Evolutionary conservation across 1,139 yeast species (phyloP), one percentile per base, ranked within the genome.

Genomic region (Pneumocystis carinii): DNA sequence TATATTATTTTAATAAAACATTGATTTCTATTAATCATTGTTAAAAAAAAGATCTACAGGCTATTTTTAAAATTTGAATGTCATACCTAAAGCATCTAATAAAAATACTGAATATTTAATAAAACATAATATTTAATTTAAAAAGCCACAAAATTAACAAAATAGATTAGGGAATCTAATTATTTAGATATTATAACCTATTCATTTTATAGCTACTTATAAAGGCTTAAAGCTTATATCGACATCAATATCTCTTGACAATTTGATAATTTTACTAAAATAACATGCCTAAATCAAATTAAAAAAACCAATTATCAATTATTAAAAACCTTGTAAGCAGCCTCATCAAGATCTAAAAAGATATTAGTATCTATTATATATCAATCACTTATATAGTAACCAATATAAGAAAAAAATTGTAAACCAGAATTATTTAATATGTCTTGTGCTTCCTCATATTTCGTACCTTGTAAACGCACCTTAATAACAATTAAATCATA

Each of bases 391-490:
- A 39, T 15, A 57, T 37, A 57, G n/a, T 37, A 27, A 57, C 59
- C 59, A 74, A 85, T 88, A 78, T 85, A 88, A 67, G 95, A 85
- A 77, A 81, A 90, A 76, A 92, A 87, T 83, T 90, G 88, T 77
- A 92, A 83, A 65, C 97, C 97, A 61, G 97, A 89, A 73, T 88
- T 83, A 70, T 82, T 78, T 72, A 92, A 87, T 78, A 92, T 82
- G 73, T 87, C 81, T 78, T 86, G 88, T 71, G 97, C 99, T 74
- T 85, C 81, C 70, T 83, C 88, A 79, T 86, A 82, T 81, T 94
- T 92, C 70, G 98, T 92, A 77, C 99, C 99, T 81, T 94, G 97
- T 74, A 92, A 83, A 82, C 99, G 89, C 69, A 90, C 97, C 69
- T 94, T 95, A 72, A 92, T 94, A 48, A 48, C 12, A 48, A 12